Evolutionary conservation across 805 yeast species (phyloP).

Genomic region (Priceomyces haplophilus): DNA sequence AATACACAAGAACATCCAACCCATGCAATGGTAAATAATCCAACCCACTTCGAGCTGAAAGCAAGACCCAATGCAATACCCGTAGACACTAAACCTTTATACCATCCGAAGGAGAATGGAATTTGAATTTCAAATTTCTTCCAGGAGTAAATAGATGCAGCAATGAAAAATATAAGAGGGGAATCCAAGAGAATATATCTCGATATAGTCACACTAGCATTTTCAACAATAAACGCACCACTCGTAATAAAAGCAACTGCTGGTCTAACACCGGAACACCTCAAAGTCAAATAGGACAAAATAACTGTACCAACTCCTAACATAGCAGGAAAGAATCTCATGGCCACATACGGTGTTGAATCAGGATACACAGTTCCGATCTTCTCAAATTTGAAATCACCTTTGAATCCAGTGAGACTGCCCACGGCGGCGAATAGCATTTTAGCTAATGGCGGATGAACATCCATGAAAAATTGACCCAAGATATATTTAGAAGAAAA

Average conservation of each 20-base stretch:
- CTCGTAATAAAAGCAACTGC: conserved; percentile 57
- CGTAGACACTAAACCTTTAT: conserved; percentile 56
- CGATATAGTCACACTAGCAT: conserved; percentile 66
- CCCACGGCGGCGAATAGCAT: conserved; percentile 74
- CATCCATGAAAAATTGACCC: conserved; percentile 67
- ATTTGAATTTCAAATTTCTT: conserved; percentile 63
- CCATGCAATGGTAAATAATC: conserved; percentile 78
- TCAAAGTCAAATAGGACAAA: conserved; percentile 63
- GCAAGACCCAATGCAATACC: conserved; percentile 74
- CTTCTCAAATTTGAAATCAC: conserved; percentile 61
- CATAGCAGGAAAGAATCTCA: conserved; percentile 69
- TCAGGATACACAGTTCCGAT: conserved; percentile 66
- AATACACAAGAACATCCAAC: conserved; percentile 58
- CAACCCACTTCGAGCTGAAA: conserved; percentile 79
- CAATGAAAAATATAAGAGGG: conserved; percentile 74
- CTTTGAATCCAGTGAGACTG: conserved; percentile 64
- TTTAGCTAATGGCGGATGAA: conserved; percentile 78
- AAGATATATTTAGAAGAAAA: conserved; percentile 79
- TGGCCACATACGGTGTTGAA: conserved; percentile 57
- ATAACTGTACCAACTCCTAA: conserved; percentile 68
- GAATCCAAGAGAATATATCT: conserved; percentile 74
- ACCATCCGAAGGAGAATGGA: conserved; percentile 61
- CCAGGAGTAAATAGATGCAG: conserved; percentile 62
- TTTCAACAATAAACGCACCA: conserved; percentile 58
- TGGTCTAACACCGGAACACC: conserved; percentile 69